Base-by-base conservation (phyloP, 2,329 filamentous ascomycete species). In the Colletotrichum sp. region DNA sequence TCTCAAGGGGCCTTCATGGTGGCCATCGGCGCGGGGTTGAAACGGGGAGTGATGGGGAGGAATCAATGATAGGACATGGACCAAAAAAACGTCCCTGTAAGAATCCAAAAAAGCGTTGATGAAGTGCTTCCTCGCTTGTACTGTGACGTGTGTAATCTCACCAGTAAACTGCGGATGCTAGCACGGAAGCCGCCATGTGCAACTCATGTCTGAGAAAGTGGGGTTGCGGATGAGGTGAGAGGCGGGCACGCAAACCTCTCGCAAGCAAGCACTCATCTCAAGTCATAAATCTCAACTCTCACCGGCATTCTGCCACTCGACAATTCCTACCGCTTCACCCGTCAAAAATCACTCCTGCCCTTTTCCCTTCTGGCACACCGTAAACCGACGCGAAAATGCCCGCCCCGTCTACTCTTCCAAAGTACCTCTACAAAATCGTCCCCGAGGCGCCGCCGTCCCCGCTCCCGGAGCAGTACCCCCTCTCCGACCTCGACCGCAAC, bases 401-500 rank as follows among this genome's bases (percentile, higher is more conserved):
- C 64, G 63, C 58, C 9, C 78, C 74, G 64, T 81, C 76, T 62
- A 83, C 78, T 47, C 82, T 83, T 73, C 86, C 80, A 65, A 77
- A 78, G 27, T 89, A 84, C 75, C 82, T 92, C 76, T 92, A 92
- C 86, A 92, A 93, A 78, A 92, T 93, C 78, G 81, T 90, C 47
- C 87, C 89, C 33, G 76, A 81, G 27, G 84, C 87, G 29, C 90
- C 90, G 34, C 86, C 87, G 9, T 82, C 85, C 27, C 88, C 89
- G 3, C 83, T 92, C 43, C 90, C 90, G 5, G 79, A 83, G 3
- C 82, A 84, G 72, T 89, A 90, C 67, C 90, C 91, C 16, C 84
- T 90, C 73, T 92, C 90, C 15, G 87, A 89, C 38, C 87, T 92
- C 58, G 91, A 93, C 80, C 81, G 82, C 76, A 86, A 88, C 43